Evolutionary conservation across 257 asterid genomes (phyloP).

Genomic region (Fraxinus pennsylvanica): DNA sequence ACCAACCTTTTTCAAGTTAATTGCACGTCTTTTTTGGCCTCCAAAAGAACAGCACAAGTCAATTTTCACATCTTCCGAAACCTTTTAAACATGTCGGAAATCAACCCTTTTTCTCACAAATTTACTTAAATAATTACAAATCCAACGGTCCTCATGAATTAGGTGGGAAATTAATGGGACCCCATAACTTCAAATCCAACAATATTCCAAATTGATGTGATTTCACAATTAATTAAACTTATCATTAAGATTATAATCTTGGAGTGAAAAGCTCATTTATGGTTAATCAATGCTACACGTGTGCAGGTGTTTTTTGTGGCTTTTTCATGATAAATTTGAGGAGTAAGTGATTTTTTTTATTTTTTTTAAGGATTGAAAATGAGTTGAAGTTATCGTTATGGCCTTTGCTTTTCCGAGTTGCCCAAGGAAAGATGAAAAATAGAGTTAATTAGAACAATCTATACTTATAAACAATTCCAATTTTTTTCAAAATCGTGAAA

Average conservation of each 20-base stretch:
- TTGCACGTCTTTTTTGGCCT: background rate
- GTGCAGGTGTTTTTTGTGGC: too few relatives aligned
- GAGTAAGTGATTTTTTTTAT: background rate
- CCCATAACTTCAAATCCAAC: background rate
- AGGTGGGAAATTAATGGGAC: background rate
- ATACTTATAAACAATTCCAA: too few relatives aligned
- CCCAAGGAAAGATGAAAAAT: too few relatives aligned
- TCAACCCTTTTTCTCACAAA: background rate
- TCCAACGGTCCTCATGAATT: background rate
- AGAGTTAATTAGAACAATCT: too few relatives aligned
- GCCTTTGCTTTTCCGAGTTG: too few relatives aligned
- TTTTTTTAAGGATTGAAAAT: too few relatives aligned
- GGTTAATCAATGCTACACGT: background rate
- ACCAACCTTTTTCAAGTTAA: background rate
- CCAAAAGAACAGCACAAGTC: background rate
- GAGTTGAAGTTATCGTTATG: too few relatives aligned
- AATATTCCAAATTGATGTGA: background rate
- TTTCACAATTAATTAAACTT: too few relatives aligned
- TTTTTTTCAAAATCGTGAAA: too few relatives aligned
- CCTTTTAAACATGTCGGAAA: background rate
- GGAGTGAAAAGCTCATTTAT: background rate
- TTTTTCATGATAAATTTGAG: background rate
- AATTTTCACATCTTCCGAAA: background rate
- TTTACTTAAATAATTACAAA: background rate
- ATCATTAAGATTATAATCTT: background rate